Conservation (phyloP, 371 early-diverging fungal species). For the Mortierella sp. region DNA sequence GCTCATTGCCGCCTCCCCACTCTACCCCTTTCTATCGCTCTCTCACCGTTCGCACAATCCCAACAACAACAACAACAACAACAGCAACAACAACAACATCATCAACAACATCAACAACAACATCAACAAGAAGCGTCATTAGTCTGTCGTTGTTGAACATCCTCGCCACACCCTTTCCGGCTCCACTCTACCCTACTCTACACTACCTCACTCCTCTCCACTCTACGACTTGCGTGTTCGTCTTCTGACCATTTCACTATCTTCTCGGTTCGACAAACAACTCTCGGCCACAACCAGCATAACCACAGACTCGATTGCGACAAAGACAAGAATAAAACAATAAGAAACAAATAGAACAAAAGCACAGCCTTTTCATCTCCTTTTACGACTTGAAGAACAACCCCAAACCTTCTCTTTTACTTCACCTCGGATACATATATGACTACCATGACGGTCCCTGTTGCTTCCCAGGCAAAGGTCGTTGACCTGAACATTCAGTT, state of each 20-base stretch:
- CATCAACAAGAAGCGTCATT: no score
- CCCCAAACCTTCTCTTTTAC: background rate
- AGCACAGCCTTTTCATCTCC: background rate
- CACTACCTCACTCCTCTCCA: background rate
- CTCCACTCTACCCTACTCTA: background rate
- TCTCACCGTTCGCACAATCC: no score
- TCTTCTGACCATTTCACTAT: slow-evolving; percentile 6
- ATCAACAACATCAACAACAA: no score
- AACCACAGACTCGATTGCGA: background rate
- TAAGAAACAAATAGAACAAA: slow-evolving; percentile 17
- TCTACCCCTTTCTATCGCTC: background rate
- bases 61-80: no score
- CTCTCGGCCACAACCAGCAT: background rate
- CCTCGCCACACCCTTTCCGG: background rate
- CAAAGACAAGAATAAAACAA: background rate
- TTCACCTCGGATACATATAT: slow-evolving; percentile 13
- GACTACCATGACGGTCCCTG: slow-evolving; percentile 39
- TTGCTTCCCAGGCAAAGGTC: slow-evolving; percentile 28
- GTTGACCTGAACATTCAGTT: slow-evolving; percentile 54
- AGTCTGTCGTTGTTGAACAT: no score
- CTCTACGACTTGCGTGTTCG: background rate
- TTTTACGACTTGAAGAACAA: background rate
- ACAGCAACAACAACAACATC: no score
- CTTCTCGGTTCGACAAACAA: background rate
- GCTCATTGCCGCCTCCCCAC: background rate